Evolutionary conservation across 2,329 filamentous ascomycete genomes (phyloP).

Genomic region (Colletotrichum melonis): DNA sequence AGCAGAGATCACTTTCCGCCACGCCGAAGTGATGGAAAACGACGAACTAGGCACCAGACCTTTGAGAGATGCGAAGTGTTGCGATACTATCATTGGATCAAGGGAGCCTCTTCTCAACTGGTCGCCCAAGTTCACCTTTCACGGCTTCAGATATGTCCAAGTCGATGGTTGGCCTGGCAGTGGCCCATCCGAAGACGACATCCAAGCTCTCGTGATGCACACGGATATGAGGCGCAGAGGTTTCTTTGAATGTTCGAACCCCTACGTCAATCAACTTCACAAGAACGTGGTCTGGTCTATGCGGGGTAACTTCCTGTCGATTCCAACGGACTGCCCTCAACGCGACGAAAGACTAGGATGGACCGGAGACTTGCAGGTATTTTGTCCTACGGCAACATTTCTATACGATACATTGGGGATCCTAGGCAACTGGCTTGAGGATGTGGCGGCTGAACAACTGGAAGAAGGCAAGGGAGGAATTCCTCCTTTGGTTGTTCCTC

Average conservation of each 20-base stretch:
- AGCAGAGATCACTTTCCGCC: slow-evolving; percentile 42
- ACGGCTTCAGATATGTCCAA: slow-evolving; percentile 62
- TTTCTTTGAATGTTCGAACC: slow-evolving; percentile 22
- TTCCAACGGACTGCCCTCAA: slow-evolving; percentile 34
- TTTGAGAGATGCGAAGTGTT: slow-evolving; percentile 47
- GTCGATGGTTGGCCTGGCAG: slow-evolving; percentile 49
- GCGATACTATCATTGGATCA: background rate
- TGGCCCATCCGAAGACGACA: background rate
- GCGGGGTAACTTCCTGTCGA: slow-evolving; percentile 33
- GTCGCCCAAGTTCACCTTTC: slow-evolving; percentile 55
- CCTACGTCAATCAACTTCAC: slow-evolving; percentile 24
- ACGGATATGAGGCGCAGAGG: slow-evolving; percentile 26
- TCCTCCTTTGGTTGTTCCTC: slow-evolving; percentile 46
- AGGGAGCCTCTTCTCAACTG: background rate
- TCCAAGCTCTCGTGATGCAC: slow-evolving; percentile 24
- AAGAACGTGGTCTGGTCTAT: slow-evolving; percentile 25
- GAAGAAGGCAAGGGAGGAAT: background rate
- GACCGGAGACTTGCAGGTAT: slow-evolving; percentile 26
- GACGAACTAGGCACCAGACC: slow-evolving; percentile 52
- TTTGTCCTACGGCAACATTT: slow-evolving; percentile 17
- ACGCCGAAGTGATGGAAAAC: slow-evolving; percentile 56
- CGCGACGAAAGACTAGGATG: slow-evolving; percentile 28
- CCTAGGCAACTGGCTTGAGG: slow-evolving; percentile 25
- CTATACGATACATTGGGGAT: slow-evolving; percentile 23
- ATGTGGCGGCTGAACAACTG: slow-evolving; percentile 38